phyloP scores from a whole-genome alignment of 805 yeast genomes.

The Kluyveromyces aestuarii region DNA sequence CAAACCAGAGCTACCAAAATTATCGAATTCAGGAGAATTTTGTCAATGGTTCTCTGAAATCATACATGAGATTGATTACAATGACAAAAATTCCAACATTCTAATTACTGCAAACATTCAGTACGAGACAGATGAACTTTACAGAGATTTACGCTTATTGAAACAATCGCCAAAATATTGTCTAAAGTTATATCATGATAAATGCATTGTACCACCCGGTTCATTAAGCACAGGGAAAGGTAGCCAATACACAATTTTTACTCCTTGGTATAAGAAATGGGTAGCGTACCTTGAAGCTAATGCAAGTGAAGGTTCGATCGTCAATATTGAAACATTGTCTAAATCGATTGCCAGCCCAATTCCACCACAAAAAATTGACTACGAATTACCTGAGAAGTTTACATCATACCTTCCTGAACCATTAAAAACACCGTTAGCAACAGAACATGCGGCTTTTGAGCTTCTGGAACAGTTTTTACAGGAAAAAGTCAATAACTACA shows the following conservation, averaged over 20 bases:
- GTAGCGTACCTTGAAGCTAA: slow-evolving; percentile 19
- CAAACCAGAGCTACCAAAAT: slow-evolving; percentile 10
- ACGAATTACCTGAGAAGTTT: slow-evolving; percentile 14
- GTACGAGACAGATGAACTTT: slow-evolving; percentile 30
- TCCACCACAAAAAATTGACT: slow-evolving; percentile 3
- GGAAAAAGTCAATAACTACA: slow-evolving; percentile 8
- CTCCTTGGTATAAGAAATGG: slow-evolving; percentile 44
- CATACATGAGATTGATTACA: neutral
- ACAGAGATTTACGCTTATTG: slow-evolving; percentile 22
- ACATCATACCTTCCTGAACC: slow-evolving; percentile 10
- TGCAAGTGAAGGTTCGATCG: neutral
- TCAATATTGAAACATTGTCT: neutral
- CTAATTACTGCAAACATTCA: slow-evolving; percentile 26
- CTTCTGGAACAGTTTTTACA: slow-evolving; percentile 12
- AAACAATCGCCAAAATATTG: slow-evolving; percentile 8
- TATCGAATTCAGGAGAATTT: slow-evolving; percentile 13
- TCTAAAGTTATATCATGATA: slow-evolving; percentile 29
- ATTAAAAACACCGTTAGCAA: slow-evolving; percentile 10
- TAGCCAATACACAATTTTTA: slow-evolving; percentile 37
- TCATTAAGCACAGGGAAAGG: slow-evolving; percentile 34
- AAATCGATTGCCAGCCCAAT: neutral
- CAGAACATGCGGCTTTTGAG: slow-evolving; percentile 14
- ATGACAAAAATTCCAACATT: neutral
- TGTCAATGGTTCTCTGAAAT: slow-evolving; percentile 13
- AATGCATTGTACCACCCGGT: slow-evolving; percentile 36